Percentiles rank a stretch among this genome's conserved stretches.
These are phyloP conservation scores for Penicillium sp. DNA, from an alignment of 2,329 filamentous ascomycete species.

Conservation along the genomic window DNA sequence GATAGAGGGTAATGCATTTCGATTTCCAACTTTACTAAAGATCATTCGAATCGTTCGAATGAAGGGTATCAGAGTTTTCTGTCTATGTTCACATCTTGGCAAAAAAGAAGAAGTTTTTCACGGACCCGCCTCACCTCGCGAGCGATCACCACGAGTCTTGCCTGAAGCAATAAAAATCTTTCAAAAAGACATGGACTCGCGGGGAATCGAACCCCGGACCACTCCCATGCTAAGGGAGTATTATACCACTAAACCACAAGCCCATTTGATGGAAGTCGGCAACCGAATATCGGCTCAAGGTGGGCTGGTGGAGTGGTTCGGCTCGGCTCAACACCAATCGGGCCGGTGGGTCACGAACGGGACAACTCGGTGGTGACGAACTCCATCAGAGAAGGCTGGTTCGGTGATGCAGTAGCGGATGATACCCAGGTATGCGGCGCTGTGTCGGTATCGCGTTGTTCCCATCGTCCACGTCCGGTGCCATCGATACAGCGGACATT, in stretches of 20 bases:
- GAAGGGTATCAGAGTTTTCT: slow-evolving; percentile 7
- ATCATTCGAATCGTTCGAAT: neutral
- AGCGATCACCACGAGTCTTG: neutral
- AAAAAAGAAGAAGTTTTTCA: neutral
- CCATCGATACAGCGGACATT: slow-evolving; percentile 19
- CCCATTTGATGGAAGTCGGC: slow-evolving; percentile 16
- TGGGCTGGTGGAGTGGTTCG: slow-evolving; percentile 5
- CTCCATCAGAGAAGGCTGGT: slow-evolving; percentile 26
- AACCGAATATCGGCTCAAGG: slow-evolving; percentile 2
- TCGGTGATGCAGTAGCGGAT: slow-evolving; percentile 1
- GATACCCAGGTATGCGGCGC: slow-evolving; percentile 26
- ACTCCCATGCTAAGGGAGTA: slow-evolving; percentile 49
- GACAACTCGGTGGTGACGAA: slow-evolving; percentile 10
- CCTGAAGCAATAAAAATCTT: neutral
- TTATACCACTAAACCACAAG: slow-evolving; percentile 50
- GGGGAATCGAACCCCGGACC: slow-evolving; percentile 50
- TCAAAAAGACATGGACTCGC: slow-evolving; percentile 40
- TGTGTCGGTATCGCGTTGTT: slow-evolving; percentile 9
- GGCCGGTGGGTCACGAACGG: neutral
- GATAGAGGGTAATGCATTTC: neutral
- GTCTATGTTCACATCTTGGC: neutral
- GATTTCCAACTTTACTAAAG: neutral
- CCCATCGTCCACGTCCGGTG: slow-evolving; percentile 11
- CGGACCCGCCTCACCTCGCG: slow-evolving; percentile 1
- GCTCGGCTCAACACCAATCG: slow-evolving; percentile 3